Percentiles rank a stretch among this genome's conserved stretches.
Evolutionary conservation across 208 protist species (phyloP).

Genomic region (Leishmania arabica): DNA sequence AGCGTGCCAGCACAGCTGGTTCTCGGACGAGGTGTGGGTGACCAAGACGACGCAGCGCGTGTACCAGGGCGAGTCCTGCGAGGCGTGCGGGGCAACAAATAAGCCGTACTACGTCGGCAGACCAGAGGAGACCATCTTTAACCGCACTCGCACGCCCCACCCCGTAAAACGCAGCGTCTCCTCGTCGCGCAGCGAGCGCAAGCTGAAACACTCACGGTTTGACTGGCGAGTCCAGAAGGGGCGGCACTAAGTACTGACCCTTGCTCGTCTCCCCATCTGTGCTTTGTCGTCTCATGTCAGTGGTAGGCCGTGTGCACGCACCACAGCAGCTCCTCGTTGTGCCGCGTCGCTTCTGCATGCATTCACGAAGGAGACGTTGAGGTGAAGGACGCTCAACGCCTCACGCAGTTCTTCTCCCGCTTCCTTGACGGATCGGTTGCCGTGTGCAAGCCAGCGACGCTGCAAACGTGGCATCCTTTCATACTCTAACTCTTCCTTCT

Average conservation of each 20-base stretch:
- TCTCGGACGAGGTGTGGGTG: slow-evolving; percentile 83
- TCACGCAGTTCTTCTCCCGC: neutral
- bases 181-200: slow-evolving; percentile 60
- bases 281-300: neutral
- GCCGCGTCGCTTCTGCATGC: neutral
- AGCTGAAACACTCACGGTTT: slow-evolving; percentile 78
- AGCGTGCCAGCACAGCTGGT: slow-evolving; percentile 64
- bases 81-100: slow-evolving; percentile 74
- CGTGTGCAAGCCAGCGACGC: neutral
- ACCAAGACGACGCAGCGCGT: slow-evolving; percentile 87
- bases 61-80: slow-evolving; percentile 91
- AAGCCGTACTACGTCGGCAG: slow-evolving; percentile 91
- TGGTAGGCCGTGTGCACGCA: neutral
- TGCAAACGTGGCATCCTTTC: neutral
- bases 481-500: neutral
- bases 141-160: slow-evolving; percentile 71
- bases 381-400: neutral
- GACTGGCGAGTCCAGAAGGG: slow-evolving; percentile 71
- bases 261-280: neutral
- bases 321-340: neutral
- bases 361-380: neutral
- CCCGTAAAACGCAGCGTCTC: slow-evolving; percentile 75
- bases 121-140: slow-evolving; percentile 84
- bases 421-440: neutral
- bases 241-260: slow-evolving; percentile 20